These are phyloP conservation scores for Brassica balearica DNA, from an alignment of 441 rosid species.

Conservation along the genomic window DNA sequence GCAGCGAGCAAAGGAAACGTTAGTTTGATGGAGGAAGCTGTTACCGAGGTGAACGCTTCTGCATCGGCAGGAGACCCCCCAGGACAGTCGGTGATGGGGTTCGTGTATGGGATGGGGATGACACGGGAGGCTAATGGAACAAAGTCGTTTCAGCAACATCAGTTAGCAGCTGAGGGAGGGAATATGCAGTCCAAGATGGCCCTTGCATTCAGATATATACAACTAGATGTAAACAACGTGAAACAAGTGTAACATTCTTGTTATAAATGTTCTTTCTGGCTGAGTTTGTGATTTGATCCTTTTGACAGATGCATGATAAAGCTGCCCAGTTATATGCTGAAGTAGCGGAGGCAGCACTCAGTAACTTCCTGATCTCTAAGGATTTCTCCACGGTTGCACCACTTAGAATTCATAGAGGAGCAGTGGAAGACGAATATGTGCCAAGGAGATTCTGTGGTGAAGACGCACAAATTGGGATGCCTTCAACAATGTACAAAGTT, in stretches of 20 bases:
- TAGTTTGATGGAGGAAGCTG: slow-evolving; percentile 67
- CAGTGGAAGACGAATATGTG: slow-evolving; percentile 84
- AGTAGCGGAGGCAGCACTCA: slow-evolving; percentile 76
- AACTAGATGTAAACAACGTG: slow-evolving; percentile 68
- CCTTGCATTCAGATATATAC: slow-evolving; percentile 71
- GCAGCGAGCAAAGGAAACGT: slow-evolving; percentile 57
- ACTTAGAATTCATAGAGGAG: slow-evolving; percentile 76
- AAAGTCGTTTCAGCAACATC: slow-evolving; percentile 68
- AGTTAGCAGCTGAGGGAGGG: slow-evolving; percentile 73
- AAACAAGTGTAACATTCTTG: neutral
- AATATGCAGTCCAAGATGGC: slow-evolving; percentile 88
- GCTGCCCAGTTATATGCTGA: slow-evolving; percentile 77
- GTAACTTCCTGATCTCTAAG: slow-evolving; percentile 80
- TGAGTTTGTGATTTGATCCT: too few species aligned
- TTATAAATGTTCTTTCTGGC: neutral
- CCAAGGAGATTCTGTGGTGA: slow-evolving; percentile 80
- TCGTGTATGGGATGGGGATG: slow-evolving; percentile 68
- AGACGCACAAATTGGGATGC: slow-evolving; percentile 83
- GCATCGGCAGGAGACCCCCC: slow-evolving; percentile 62
- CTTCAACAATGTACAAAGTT: slow-evolving; percentile 77
- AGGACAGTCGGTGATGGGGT: slow-evolving; percentile 70
- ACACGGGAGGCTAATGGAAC: slow-evolving; percentile 66
- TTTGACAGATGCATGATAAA: slow-evolving; percentile 69
- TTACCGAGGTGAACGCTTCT: slow-evolving; percentile 56
- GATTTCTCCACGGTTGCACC: slow-evolving; percentile 81